These are phyloP conservation scores for Saccharum spontaneum DNA, from an alignment of 176 grass and related monocot genomes.

Conservation along the genomic window DNA sequence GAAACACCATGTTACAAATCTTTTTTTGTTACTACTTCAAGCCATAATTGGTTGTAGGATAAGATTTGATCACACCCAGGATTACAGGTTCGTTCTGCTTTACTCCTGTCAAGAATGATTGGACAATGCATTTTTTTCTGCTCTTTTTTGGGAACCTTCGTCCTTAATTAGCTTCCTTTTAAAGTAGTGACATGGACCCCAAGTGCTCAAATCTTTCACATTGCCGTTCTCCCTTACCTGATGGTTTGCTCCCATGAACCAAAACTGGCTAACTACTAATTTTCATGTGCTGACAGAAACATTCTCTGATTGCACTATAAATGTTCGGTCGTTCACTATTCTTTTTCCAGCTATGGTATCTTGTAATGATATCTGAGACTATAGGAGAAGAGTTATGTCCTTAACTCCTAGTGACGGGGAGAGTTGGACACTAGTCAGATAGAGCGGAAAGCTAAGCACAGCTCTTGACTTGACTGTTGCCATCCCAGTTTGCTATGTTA, in stretches of 20 bases:
- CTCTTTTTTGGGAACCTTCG: background rate
- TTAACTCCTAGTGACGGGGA: background rate
- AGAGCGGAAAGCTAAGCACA: background rate
- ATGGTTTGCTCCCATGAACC: too few species aligned
- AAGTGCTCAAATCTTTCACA: background rate
- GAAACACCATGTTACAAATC: background rate
- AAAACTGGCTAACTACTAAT: too few species aligned
- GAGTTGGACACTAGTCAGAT: conserved; percentile 6
- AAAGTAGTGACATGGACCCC: background rate
- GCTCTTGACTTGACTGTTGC: conserved; percentile 1
- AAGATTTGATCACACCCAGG: background rate
- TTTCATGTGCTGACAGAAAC: too few species aligned
- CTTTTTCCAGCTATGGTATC: too few species aligned
- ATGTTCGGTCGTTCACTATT: too few species aligned
- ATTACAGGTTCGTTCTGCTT: background rate
- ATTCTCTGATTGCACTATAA: too few species aligned
- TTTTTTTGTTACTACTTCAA: background rate
- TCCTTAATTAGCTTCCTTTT: background rate
- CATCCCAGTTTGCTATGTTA: background rate
- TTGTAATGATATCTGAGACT: too few species aligned
- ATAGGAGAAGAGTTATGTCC: too few species aligned
- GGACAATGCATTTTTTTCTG: background rate
- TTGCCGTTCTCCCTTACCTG: too few species aligned
- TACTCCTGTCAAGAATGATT: background rate
- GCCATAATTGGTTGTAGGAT: background rate